Conservation (phyloP, 176 grass and related monocot species). For the Otatea glauca region DNA sequence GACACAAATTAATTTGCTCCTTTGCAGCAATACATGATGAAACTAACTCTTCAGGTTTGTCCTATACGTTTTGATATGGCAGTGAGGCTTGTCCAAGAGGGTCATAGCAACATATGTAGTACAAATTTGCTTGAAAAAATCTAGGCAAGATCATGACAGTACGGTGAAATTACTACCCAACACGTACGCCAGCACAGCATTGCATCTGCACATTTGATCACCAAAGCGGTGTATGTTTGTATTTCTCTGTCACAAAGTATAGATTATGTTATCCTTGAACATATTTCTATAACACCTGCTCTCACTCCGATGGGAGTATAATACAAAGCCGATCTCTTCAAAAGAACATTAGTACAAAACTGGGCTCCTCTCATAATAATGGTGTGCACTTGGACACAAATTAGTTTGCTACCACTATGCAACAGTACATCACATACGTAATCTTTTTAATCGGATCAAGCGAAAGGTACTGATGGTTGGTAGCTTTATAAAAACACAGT, state of each 20-base stretch:
- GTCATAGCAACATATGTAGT: no score
- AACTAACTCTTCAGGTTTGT: no score
- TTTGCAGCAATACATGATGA: constrained; percentile 21
- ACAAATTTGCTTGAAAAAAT: no score
- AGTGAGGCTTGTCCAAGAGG: no score
- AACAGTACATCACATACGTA: constrained; percentile 17
- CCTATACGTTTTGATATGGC: no score
- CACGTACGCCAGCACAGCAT: constrained; percentile 10
- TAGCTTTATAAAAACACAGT: constrained; percentile 31
- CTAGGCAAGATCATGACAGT: neutral
- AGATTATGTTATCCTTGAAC: neutral
- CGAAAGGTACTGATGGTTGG: constrained; percentile 29
- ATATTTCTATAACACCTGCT: neutral
- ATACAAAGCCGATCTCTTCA: constrained; percentile 15
- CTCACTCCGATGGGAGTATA: neutral
- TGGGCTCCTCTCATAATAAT: neutral
- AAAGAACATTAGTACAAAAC: constrained; percentile 23
- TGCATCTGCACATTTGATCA: constrained; percentile 3
- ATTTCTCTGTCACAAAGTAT: neutral
- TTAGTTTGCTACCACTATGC: neutral
- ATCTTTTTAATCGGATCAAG: constrained; percentile 22
- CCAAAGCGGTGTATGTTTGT: neutral
- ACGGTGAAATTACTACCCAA: neutral
- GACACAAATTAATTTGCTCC: neutral
- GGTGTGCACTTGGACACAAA: neutral